Evolutionary conservation across 345 rosid genomes (phyloP).

Genomic region (Hibiscus syriacus): DNA sequence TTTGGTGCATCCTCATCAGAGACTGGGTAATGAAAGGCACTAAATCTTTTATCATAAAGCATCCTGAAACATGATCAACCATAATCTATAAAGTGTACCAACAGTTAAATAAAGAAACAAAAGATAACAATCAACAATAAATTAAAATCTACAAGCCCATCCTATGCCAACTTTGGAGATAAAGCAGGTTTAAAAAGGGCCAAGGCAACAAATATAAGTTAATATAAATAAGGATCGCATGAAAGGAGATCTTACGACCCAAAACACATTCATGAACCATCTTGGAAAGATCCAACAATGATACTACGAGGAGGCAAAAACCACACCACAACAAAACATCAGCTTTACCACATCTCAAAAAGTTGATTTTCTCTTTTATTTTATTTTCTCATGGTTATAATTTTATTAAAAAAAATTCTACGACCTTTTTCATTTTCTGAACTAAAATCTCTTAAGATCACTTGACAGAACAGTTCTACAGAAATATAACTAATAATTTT

Average conservation of each 20-base stretch:
- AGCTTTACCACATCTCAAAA: neutral
- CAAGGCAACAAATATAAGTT: neutral
- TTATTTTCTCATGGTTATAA: neutral
- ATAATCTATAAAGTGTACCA: neutral
- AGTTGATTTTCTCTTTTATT: neutral
- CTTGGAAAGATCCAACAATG: neutral
- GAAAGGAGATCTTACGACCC: neutral
- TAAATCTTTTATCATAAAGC: slow-evolving; percentile 77
- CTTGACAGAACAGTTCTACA: neutral
- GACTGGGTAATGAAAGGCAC: slow-evolving; percentile 89
- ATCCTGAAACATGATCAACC: slow-evolving; percentile 38
- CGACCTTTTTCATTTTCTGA: neutral
- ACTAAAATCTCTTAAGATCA: neutral
- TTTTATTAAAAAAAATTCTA: neutral
- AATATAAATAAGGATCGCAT: neutral
- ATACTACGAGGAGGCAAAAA: neutral
- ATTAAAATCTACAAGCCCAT: neutral
- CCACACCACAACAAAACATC: neutral
- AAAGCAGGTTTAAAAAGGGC: neutral
- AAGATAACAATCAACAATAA: neutral
- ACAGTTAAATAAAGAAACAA: neutral
- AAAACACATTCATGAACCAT: neutral
- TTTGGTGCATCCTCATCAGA: slow-evolving; percentile 93
- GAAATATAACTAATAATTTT: neutral
- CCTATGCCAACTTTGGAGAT: neutral